Percentiles rank a stretch among this genome's conserved stretches.
These are phyloP conservation scores for Oryza nivara DNA, from an alignment of 176 grass and related monocot genomes.

Conservation along the genomic window DNA sequence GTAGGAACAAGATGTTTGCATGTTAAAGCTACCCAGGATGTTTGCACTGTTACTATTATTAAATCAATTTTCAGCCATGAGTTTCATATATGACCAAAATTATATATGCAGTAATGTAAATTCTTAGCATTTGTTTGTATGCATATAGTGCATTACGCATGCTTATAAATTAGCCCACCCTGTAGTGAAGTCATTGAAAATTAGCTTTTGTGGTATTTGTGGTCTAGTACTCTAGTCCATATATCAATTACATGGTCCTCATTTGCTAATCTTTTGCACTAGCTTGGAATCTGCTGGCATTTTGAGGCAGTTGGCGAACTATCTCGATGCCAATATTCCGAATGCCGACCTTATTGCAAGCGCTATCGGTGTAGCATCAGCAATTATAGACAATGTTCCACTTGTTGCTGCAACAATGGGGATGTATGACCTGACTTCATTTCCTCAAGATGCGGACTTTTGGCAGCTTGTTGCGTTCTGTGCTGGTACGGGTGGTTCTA, in stretches of 20 bases:
- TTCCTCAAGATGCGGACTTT: constrained; percentile 89
- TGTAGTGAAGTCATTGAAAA: neutral
- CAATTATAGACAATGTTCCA: constrained; percentile 96
- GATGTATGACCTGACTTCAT: constrained; percentile 92
- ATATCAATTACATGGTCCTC: constrained; percentile 16
- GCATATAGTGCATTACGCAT: neutral
- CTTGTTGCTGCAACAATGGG: constrained; percentile 96
- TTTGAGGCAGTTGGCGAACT: constrained; percentile 84
- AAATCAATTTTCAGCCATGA: neutral
- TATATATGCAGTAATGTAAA: neutral
- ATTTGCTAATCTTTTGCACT: constrained; percentile 36
- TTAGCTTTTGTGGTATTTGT: neutral
- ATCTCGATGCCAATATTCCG: constrained; percentile 86
- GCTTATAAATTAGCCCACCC: constrained; percentile 4
- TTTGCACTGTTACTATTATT: neutral
- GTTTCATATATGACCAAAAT: neutral
- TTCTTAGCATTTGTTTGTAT: too few species aligned
- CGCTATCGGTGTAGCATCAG: constrained; percentile 82
- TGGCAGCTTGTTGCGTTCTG: constrained; percentile 96
- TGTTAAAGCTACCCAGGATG: neutral
- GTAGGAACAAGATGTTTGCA: neutral
- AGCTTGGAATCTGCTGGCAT: constrained; percentile 98
- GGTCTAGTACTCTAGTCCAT: constrained; percentile 18
- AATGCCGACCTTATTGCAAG: constrained; percentile 83
- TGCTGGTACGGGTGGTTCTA: constrained; percentile 93